Percentiles rank a stretch among this genome's conserved stretches.
These are phyloP conservation scores for Uncinocarpus reesii DNA, from an alignment of 2,329 filamentous ascomycete genomes.

Conservation along the genomic window DNA sequence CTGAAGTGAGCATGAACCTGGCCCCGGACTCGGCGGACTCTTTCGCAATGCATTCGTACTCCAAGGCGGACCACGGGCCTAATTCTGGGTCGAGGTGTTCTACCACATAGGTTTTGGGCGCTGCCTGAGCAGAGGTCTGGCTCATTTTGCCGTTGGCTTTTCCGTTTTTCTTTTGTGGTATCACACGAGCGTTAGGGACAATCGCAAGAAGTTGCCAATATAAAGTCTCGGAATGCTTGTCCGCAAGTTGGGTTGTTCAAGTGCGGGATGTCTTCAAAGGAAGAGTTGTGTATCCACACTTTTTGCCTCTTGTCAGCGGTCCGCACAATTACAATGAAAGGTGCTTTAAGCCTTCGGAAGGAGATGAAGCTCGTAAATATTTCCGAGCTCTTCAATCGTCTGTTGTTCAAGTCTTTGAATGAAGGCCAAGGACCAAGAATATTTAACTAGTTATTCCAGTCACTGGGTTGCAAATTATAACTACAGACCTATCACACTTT, in stretches of 20 bases:
- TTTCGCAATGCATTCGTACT: slow-evolving; percentile 77
- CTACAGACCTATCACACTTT: too few species aligned
- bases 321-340: too few species aligned
- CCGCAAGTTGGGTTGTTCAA: not conserved
- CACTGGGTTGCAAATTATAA: too few species aligned
- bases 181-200: not conserved
- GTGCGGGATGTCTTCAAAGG: not conserved
- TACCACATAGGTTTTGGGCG: slow-evolving; percentile 63
- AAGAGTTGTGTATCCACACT: not conserved
- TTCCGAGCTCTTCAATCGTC: too few species aligned
- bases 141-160: too few species aligned
- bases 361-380: too few species aligned
- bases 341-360: too few species aligned
- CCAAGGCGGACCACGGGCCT: slow-evolving; percentile 84
- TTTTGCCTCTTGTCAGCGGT: not conserved
- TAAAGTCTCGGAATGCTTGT: not conserved
- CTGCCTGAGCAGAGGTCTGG: not conserved
- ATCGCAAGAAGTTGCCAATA: not conserved
- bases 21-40: slow-evolving; percentile 61
- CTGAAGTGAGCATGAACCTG: slow-evolving; percentile 70
- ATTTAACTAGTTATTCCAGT: too few species aligned
- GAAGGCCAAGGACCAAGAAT: too few species aligned
- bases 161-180: too few species aligned
- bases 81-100: slow-evolving; percentile 95
- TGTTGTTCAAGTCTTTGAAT: too few species aligned